Conservation (phyloP, 164 flowering plant species). For the Aristolochia contorta region DNA sequence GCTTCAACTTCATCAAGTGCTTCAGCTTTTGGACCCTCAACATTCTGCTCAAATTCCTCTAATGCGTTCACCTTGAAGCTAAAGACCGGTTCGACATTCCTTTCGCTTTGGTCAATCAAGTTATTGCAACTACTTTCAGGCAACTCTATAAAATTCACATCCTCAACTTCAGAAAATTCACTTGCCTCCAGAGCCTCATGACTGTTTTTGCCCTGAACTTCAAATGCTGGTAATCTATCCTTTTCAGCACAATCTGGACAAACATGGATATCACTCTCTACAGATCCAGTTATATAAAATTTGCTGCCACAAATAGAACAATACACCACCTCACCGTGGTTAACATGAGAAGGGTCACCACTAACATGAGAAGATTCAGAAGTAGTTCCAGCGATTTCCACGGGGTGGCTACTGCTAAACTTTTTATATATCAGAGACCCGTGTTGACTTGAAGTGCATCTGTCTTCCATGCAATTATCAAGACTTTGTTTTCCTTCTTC, state of each 20-base stretch:
- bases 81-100: conserved; percentile 13
- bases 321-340: conserved; percentile 14
- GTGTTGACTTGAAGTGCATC: conserved; percentile 16
- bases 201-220: conserved; percentile 1
- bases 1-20: conserved; percentile 14
- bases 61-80: conserved; percentile 17
- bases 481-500: conserved; percentile 15
- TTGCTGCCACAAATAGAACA: conserved; percentile 55
- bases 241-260: conserved; percentile 51
- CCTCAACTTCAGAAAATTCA: conserved; percentile 10
- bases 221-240: conserved; percentile 10
- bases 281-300: conserved; percentile 20
- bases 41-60: conserved; percentile 28
- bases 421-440: conserved; percentile 21
- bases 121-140: conserved; percentile 15
- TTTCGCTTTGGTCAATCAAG: conserved; percentile 15
- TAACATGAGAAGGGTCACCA: conserved; percentile 19
- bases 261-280: conserved; percentile 27
- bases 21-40: conserved; percentile 16
- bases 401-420: conserved; percentile 12
- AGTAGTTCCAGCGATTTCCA: conserved; percentile 10
- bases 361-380: conserved; percentile 17
- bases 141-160: conserved; percentile 10
- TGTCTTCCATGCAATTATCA: conserved; percentile 19
- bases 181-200: conserved; percentile 12